Evolutionary conservation across 2,329 filamentous ascomycete species (phyloP).

Genomic region (Trichothecium sympodiale): DNA sequence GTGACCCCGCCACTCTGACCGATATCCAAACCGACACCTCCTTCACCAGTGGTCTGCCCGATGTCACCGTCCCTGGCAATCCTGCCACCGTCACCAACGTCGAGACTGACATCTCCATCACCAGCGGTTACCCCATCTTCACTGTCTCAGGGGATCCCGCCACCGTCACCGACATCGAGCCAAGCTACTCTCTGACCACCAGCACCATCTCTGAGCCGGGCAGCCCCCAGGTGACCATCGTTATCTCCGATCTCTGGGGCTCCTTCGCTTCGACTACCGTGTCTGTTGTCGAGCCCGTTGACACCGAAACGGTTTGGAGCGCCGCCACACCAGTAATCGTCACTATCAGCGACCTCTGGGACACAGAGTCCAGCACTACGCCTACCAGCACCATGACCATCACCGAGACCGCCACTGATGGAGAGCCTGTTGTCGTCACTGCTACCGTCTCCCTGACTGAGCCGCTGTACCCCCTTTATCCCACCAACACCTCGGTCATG

Average conservation of each 20-base stretch:
- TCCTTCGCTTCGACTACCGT: constrained; percentile 13
- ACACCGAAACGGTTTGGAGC: constrained; percentile 12
- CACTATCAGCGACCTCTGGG: constrained; percentile 8
- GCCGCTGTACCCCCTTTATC: constrained; percentile 13
- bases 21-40: constrained; percentile 11
- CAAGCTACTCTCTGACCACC: constrained; percentile 12
- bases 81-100: constrained; percentile 18
- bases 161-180: constrained; percentile 18
- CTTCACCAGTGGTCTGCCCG: constrained; percentile 12
- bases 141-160: constrained; percentile 18
- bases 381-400: constrained; percentile 1
- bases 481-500: constrained; percentile 16
- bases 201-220: constrained; percentile 5
- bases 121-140: constrained; percentile 18
- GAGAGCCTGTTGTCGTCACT: constrained; percentile 11
- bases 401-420: constrained; percentile 11
- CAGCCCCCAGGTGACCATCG: constrained; percentile 13
- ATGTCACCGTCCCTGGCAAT: constrained; percentile 16
- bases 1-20: constrained; percentile 13
- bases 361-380: no score
- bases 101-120: constrained; percentile 15
- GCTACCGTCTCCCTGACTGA: constrained; percentile 19
- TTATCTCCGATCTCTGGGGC: constrained; percentile 19
- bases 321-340: constrained; percentile 11
- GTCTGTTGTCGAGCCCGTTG: constrained; percentile 14